Conservation (phyloP, 2,329 filamentous ascomycete genomes). For the Pyrenochaeta sp. region DNA sequence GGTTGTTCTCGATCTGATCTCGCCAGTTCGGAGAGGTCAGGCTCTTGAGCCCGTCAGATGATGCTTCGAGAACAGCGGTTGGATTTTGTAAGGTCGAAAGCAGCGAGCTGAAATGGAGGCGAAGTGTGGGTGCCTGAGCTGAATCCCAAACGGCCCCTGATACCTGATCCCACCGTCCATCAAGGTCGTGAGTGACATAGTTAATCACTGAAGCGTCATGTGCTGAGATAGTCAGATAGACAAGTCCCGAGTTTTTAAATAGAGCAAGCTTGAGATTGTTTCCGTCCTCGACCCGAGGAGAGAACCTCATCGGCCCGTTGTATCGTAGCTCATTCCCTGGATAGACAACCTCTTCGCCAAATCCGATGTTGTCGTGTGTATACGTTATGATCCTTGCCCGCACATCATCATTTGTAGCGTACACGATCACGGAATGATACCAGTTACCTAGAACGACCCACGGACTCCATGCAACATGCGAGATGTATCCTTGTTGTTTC, state of each 20-base stretch:
- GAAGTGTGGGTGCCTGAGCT: constrained; percentile 18
- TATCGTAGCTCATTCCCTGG: constrained; percentile 29
- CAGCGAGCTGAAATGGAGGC: constrained; percentile 50
- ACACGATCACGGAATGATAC: constrained; percentile 45
- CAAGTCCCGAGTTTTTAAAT: constrained; percentile 41
- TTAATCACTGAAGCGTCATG: constrained; percentile 33
- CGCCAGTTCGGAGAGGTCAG: constrained; percentile 49
- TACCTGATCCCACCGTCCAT: constrained; percentile 54
- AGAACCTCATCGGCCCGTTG: constrained; percentile 43
- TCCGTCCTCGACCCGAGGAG: constrained; percentile 20
- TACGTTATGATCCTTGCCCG: constrained; percentile 33
- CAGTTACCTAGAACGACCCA: constrained; percentile 36
- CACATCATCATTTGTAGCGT: constrained; percentile 46
- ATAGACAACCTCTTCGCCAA: constrained; percentile 37
- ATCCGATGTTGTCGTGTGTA: constrained; percentile 16
- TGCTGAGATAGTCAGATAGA: constrained; percentile 34
- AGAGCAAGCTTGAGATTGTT: constrained; percentile 37
- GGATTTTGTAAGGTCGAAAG: constrained; percentile 44
- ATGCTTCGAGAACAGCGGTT: constrained; percentile 41
- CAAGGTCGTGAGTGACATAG: constrained; percentile 42
- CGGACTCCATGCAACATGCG: constrained; percentile 52
- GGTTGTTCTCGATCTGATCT: constrained; percentile 47
- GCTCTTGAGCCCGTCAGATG: constrained; percentile 18
- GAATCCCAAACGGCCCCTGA: constrained; percentile 48
- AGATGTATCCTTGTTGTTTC: constrained; percentile 43